These are phyloP conservation scores for Epichloe aotearoae DNA, from an alignment of 2,329 filamentous ascomycete species.

Conservation along the genomic window DNA sequence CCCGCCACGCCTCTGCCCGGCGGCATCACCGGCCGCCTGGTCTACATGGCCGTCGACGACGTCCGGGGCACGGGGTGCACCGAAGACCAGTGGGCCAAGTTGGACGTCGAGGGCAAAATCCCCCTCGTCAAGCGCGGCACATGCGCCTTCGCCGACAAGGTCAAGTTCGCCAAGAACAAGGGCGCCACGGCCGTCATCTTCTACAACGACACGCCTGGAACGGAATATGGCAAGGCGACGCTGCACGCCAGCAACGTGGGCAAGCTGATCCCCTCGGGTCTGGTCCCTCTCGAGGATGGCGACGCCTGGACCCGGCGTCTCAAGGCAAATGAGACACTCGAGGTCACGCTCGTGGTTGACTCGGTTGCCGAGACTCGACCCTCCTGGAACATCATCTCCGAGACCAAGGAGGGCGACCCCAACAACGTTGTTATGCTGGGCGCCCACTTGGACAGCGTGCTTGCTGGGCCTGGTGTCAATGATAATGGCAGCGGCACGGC, in stretches of 20 bases:
- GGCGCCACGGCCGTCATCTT: conserved; percentile 36
- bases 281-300: conserved; percentile 19
- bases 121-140: conserved; percentile 30
- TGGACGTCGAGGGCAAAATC: conserved; percentile 29
- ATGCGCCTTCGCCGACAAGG: conserved; percentile 29
- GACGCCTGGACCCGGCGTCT: conserved; percentile 19
- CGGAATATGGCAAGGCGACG: conserved; percentile 30
- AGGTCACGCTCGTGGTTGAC: conserved; percentile 20
- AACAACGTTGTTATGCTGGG: conserved; percentile 27
- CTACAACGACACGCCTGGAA: conserved; percentile 44
- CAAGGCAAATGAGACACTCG: conserved; percentile 16
- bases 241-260: conserved; percentile 28
- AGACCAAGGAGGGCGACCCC: conserved; percentile 25
- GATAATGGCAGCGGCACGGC: conserved; percentile 26
- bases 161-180: conserved; percentile 26
- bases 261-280: conserved; percentile 19
- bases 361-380: conserved; percentile 18
- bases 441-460: conserved; percentile 26
- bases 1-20: conserved; percentile 26
- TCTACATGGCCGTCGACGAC: conserved; percentile 24
- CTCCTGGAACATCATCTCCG: conserved; percentile 27
- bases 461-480: conserved; percentile 24
- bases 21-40: conserved; percentile 20
- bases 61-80: conserved; percentile 24
- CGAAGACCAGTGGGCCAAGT: conserved; percentile 26